Evolutionary conservation across 768 basidiomycete species (phyloP), one percentile per base, ranked within the genome.

Genomic region (Coprinellus micaceus): DNA sequence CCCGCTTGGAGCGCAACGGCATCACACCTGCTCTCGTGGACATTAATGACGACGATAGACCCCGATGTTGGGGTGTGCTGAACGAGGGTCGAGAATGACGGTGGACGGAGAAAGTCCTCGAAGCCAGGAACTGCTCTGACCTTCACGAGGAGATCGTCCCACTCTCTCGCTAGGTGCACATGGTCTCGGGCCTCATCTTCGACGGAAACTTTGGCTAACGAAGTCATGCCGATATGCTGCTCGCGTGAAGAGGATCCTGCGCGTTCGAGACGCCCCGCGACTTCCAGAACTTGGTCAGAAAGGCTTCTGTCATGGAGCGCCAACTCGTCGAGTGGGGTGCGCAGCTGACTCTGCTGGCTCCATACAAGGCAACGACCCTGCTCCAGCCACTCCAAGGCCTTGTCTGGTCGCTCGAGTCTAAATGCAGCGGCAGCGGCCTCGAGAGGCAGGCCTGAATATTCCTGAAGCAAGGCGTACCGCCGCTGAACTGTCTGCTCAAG

Each of bases 371-470:
- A 56, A 11, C 63, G 61, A 6, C 61, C 67, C 50, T 67, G 63
- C 33, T 70, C 69, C 2, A 77, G 63, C 65, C 73, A 65, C 57
- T 74, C 71, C 30, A 75, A 61, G 15, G 65, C 69, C 15, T 55
- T 63, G 4, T 67, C 55, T 15, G 61, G 49, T 6, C 67, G 56
- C 9, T 53, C 53, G 2, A 50, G 17, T 28, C 57, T 52, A 30
- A 67, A 64, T 9, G 70, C 70, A 22, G 63, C 62, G 7, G 64
- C 61, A 0, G 66, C 69, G 6, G 71, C 68, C n/a, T 41, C 25
- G 12, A 54, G 22, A 11, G 51, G 28, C 3, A 54, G n/a, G 19
- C n/a, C 28, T 13, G 52, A 53, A n/a, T n/a, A n/a, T n/a, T n/a
- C n/a, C n/a, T n/a, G 3, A n/a, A 58, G 37, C 5, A 15, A 3